These are phyloP conservation scores for Cutaneotrichosporon curvatum DNA, from an alignment of 1,284 basidiomycete species.

Conservation along the genomic window DNA sequence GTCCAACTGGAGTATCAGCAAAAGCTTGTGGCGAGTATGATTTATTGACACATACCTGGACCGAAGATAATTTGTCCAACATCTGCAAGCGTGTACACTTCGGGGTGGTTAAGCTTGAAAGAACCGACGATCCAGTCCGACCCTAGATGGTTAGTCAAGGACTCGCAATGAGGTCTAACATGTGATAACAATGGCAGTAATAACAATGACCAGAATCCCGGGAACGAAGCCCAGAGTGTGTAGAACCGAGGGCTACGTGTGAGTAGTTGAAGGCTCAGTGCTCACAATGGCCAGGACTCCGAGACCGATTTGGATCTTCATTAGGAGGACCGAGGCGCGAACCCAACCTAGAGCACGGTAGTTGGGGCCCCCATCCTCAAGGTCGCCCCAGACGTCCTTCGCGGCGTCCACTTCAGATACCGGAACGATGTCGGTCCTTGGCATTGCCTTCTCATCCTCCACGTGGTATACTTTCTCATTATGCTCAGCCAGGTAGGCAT, in stretches of 20 bases:
- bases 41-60: constrained; percentile 11
- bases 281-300: constrained; percentile 33
- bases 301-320: constrained; percentile 37
- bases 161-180: not conserved
- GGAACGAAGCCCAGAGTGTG: constrained; percentile 44
- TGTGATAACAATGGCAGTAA: constrained; percentile 35
- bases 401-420: not conserved
- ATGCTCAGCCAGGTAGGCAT: too few relatives aligned
- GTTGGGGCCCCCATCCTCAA: constrained; percentile 20
- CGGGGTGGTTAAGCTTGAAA: constrained; percentile 20
- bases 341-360: constrained; percentile 20
- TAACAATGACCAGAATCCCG: constrained; percentile 50
- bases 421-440: too few relatives aligned
- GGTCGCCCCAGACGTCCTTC: constrained; percentile 23
- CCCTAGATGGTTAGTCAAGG: constrained; percentile 25
- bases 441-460: too few relatives aligned
- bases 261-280: constrained; percentile 4
- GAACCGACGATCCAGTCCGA: constrained; percentile 11
- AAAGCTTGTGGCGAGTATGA: constrained; percentile 8
- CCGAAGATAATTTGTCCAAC: constrained; percentile 15
- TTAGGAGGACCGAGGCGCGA: constrained; percentile 20
- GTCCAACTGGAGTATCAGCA: constrained; percentile 22
- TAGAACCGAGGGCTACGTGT: constrained; percentile 24
- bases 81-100: constrained; percentile 21
- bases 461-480: too few relatives aligned